These are phyloP conservation scores for Fusarium nodosum DNA, from an alignment of 2,329 filamentous ascomycete species.

Conservation along the genomic window DNA sequence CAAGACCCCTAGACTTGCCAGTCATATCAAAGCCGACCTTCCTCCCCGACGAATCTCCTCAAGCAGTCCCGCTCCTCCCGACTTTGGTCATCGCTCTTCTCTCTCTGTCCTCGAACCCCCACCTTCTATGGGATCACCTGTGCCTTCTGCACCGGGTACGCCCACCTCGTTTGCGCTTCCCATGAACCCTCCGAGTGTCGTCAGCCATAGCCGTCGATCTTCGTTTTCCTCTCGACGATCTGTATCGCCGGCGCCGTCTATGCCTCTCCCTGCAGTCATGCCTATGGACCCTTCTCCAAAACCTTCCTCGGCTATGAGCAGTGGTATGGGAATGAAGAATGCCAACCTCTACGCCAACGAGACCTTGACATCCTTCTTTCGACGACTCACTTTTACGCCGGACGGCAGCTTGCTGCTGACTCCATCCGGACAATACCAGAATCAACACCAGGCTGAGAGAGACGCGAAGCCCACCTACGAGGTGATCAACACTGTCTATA, in stretches of 20 bases:
- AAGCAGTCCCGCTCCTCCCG: conserved; percentile 90
- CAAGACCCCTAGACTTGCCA: conserved; percentile 83
- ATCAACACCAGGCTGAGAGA: conserved; percentile 73
- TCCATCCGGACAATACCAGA: conserved; percentile 94
- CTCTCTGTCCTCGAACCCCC: conserved; percentile 68
- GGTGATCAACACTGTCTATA: conserved; percentile 96
- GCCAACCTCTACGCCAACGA: conserved; percentile 95
- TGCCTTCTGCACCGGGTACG: conserved; percentile 91
- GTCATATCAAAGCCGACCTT: conserved; percentile 85
- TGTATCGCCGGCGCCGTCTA: conserved; percentile 90
- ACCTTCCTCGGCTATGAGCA: conserved; percentile 67
- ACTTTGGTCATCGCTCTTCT: conserved; percentile 77
- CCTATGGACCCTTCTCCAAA: conserved; percentile 91
- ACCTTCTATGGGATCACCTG: conserved; percentile 80
- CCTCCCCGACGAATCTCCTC: conserved; percentile 91
- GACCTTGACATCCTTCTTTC: conserved; percentile 96
- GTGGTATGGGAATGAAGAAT: conserved; percentile 78
- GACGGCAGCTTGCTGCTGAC: conserved; percentile 95
- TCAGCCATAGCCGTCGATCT: conserved; percentile 93
- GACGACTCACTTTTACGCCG: conserved; percentile 91
- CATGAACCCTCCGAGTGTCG: conserved; percentile 93
- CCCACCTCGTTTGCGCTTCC: conserved; percentile 88
- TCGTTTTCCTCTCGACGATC: conserved; percentile 92
- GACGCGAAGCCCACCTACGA: conserved; percentile 84
- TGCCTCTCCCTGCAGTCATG: conserved; percentile 96